A percentile compares a stretch with the other conserved stretches of the same genome.
phyloP scores from a whole-genome alignment of 2,329 filamentous ascomycete species.

The Aureobasidium zeae region DNA sequence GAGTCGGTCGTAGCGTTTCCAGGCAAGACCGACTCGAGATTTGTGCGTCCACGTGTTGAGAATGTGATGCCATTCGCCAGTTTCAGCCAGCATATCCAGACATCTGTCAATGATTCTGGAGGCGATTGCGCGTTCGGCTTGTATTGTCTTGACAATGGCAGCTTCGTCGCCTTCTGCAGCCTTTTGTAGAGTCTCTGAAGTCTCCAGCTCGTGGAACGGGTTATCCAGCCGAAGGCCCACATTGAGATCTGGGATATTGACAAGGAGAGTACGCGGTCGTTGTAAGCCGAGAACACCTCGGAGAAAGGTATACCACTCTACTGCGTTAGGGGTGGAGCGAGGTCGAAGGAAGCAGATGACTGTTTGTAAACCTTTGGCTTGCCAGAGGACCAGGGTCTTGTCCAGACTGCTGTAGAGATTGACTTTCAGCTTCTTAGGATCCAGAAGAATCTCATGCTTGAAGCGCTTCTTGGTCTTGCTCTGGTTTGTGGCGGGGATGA shows the following conservation, averaged over 20 bases:
- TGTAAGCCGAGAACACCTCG: conserved; percentile 50
- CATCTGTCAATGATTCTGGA: conserved; percentile 48
- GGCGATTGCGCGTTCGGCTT: conserved; percentile 48
- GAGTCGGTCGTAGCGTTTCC: conserved; percentile 59
- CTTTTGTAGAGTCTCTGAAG: conserved; percentile 33
- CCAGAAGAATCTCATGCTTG: conserved; percentile 49
- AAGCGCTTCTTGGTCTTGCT: conserved; percentile 46
- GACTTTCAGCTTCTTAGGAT: conserved; percentile 44
- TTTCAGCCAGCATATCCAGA: conserved; percentile 48
- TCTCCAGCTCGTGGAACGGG: conserved; percentile 48
- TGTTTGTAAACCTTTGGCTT: conserved; percentile 44
- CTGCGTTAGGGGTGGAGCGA: conserved; percentile 50
- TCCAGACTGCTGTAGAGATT: conserved; percentile 59
- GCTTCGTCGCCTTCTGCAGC: conserved; percentile 39
- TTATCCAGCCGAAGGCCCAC: conserved; percentile 50
- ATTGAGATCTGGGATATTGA: conserved; percentile 55
- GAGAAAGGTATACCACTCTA: conserved; percentile 62
- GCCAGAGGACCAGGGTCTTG: conserved; percentile 57
- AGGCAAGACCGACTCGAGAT: conserved; percentile 55
- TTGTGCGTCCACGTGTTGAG: conserved; percentile 49
- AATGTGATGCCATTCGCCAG: conserved; percentile 51
- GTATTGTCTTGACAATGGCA: conserved; percentile 36
- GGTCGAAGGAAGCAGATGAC: conserved; percentile 55
- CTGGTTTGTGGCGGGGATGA: conserved; percentile 49
- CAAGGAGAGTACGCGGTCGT: conserved; percentile 46